phyloP scores from a whole-genome alignment of 2,329 filamentous ascomycete species.

The Phaeosphaeriaceae sp. region DNA sequence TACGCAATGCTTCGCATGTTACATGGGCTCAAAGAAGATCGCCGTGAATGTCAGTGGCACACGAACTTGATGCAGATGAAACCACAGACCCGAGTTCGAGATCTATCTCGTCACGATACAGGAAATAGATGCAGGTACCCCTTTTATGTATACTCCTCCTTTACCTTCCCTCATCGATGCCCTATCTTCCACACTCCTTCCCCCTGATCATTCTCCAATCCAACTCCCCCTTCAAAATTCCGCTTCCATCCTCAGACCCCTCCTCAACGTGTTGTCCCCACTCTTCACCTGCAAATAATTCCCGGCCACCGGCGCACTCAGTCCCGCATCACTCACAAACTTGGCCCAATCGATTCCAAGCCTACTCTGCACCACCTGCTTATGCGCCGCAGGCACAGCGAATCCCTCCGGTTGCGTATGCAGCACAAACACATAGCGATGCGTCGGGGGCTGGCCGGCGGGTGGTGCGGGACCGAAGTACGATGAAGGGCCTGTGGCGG shows the following conservation, averaged over 20 bases:
- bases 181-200: no score
- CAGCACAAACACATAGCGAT: conserved; percentile 41
- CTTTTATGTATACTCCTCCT: no score
- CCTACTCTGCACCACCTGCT: conserved; percentile 23
- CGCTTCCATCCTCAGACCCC: background rate
- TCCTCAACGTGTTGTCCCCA: conserved; percentile 28
- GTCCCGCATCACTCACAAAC: conserved; percentile 31
- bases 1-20: no score
- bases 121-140: no score
- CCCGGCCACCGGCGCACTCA: conserved; percentile 25
- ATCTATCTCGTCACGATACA: no score
- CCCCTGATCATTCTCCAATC: no score
- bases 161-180: no score
- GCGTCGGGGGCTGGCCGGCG: conserved; percentile 34
- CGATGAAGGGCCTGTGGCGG: conserved; percentile 32
- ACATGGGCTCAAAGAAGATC: no score
- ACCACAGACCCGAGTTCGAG: no score
- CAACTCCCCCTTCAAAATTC: background rate
- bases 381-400: conserved; percentile 28
- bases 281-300: conserved; percentile 36
- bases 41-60: no score
- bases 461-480: conserved; percentile 43
- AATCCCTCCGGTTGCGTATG: conserved; percentile 38
- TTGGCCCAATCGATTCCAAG: conserved; percentile 28
- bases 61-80: no score